Evolutionary conservation across 306 rosid species (phyloP), one percentile per base, ranked within the genome.

Genomic region (Castanea mollissima): DNA sequence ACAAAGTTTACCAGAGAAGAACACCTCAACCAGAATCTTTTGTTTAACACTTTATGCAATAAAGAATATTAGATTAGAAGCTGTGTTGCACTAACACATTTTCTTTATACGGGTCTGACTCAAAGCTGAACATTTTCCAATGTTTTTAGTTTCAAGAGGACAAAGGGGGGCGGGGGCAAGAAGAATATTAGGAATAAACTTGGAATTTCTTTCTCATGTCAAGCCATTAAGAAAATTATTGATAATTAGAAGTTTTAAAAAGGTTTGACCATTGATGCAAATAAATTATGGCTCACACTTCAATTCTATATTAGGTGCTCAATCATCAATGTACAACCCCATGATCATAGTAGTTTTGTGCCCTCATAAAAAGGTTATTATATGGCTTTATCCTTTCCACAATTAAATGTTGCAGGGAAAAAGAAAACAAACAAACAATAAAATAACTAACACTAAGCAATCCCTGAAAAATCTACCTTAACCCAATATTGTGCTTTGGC

Each of bases 401-500:
- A 19, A 10, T 35, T 16, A 68, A 68, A 19, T 18, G n/a, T 34
- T 7, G 4, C 46, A 19, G 16, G 6, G 38, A 35, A 19, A 35
- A 68, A 7, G 16, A 49, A 49, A 49, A 49, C 27, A 31, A 79
- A 32, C 11, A 65, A 29, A 8, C 46, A 49, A 76, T 82, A 73
- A 38, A 27, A 29, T 69, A 52, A 68, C 5, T 46, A 79, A 68
- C 65, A 83, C 67, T 55, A 16, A 32, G 31, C 6, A 67, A 83
- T 78, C 73, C 71, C 76, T 62, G 70, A 25, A 73, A 70, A 74
- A 69, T 67, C 49, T 89, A 96, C 99, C 98, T 96, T 96, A 78
- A 96, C 99, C 99, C 99, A 96, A 90, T 91, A 96, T 84, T 96
- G 98, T 76, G 99, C 99, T 88, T 96, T 96, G 85, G 83, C 73